Evolutionary conservation across 1,284 basidiomycete genomes (phyloP), one percentile per base, ranked within the genome.

Genomic region (Austroboletus niveus): DNA sequence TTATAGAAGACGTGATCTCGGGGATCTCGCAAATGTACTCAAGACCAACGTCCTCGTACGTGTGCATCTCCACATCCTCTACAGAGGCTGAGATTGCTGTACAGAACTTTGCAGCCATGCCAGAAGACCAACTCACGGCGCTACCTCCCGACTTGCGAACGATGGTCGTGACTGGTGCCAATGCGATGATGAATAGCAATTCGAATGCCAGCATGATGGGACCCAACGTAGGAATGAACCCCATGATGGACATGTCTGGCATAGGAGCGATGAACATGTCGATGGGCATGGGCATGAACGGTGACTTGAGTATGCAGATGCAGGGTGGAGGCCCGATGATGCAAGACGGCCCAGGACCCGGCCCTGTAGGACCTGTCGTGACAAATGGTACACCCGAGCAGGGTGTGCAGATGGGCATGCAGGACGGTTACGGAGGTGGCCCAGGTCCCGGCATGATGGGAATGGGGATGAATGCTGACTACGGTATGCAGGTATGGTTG

Each of bases 1-100:
- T 62, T 87, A 89, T 66, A 85, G 92, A 61, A 80, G 94, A 63
- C 78, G 89, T 39, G 89, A 92, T 53, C 75, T 96, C 58, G 87
- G 87, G 3, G 88, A 92, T 45, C 73, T 88, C 47, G 89, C 91
- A 7, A 81, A 81, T 48, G 85, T 88, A 40, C 73, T 92, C 43
- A 92, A 91, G 66, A 78, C 80, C 0, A 89, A 87, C 61, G 85
- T 92, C 41, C 73, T 91, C 52, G 88, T 91, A 61, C 59, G 87
- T 76, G n/a, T 49, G 27, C 14, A 17, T 38, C 29, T 10, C 36
- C 42, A 5, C 5, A 30, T 22, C 35, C 17, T 45, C n/a, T 39
- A 42, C 38, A 36, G 53, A 46, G 14, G 11, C 49, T 53, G 29
- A 58, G 40, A 1, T n/a, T 49, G 46, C 8, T 42, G n/a, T 38